These are phyloP conservation scores for Beauveria asiatica DNA, from an alignment of 2,329 filamentous ascomycete species.

Conservation along the genomic window DNA sequence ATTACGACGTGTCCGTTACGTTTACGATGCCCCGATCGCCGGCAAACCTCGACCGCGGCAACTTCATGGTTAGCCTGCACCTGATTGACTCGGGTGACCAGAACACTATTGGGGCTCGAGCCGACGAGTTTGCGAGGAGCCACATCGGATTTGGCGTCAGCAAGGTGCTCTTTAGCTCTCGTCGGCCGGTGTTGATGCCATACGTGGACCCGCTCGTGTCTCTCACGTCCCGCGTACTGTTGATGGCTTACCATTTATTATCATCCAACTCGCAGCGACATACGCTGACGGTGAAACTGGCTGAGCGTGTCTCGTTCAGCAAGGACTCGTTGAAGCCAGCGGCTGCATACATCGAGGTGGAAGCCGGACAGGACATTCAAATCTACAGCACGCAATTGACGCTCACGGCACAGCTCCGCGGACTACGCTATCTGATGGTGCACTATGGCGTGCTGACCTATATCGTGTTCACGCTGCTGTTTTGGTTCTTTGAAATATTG, in stretches of 20 bases:
- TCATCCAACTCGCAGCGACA: conserved; percentile 56
- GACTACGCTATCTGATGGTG: conserved; percentile 80
- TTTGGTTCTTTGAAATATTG: conserved; percentile 69
- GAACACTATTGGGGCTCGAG: conserved; percentile 17
- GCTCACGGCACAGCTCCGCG: conserved; percentile 67
- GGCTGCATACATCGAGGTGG: conserved; percentile 53
- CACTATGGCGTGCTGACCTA: conserved; percentile 66
- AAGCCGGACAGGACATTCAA: conserved; percentile 62
- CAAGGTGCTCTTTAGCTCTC: conserved; percentile 50
- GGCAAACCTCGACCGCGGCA: conserved; percentile 67
- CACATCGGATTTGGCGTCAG: conserved; percentile 28
- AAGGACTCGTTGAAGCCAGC: conserved; percentile 32
- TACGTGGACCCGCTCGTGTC: conserved; percentile 67
- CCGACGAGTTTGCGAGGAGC: conserved; percentile 22
- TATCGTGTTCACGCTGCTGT: conserved; percentile 56
- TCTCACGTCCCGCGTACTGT: conserved; percentile 48
- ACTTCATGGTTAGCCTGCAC: conserved; percentile 86
- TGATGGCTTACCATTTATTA: conserved; percentile 62
- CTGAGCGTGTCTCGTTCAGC: conserved; percentile 61
- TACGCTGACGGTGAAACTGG: conserved; percentile 58
- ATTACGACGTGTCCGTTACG: conserved; percentile 74
- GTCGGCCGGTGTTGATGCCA: conserved; percentile 69
- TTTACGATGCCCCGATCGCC: conserved; percentile 72
- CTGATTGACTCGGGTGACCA: conserved; percentile 45
- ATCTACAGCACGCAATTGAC: conserved; percentile 63